Base-by-base conservation (phyloP, 345 rosid genomes). In the Raphanus raphanistrum region DNA sequence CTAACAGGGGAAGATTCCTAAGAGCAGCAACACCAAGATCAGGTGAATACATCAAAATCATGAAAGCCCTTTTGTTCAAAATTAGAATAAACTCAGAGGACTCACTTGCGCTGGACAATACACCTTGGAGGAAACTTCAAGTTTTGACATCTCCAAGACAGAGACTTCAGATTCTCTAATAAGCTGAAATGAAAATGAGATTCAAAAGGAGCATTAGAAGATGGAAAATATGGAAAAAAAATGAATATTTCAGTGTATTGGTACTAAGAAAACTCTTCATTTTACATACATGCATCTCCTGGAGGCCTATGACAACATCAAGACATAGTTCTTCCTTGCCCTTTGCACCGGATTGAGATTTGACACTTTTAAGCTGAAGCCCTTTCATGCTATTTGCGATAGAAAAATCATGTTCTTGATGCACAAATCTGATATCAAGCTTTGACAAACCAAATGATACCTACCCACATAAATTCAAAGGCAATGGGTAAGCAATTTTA, bases 141-240 rank as follows among this genome's bases (percentile, higher is more conserved):
- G 80, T 83, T 90, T 92, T 84, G 85, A 64, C 82, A 95, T 90
- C 85, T 91, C 98, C 86, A 92, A 74, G 68, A 95, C 75, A 21
- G 98, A 94, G 81, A 86, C 76, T 82, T 87, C 88, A 73, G 85
- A 88, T 83, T 92, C 98, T 84, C 91, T 92, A 68, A 90, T 73
- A 80, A 92, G 88, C 99, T 94, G 92, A 85, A 86, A 89, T 74
- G 77, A 75, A 82, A 61, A 74, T 41, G 68, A 76, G 27, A 63
- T 16, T 12, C 16, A 70, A 57, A 38, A 16, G 63, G 25, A 63
- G 73, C 61, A 62, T 65, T 63, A 29, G 70, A 79, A 66, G 29
- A 68, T 73, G 62, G n/a, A 8, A 63, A 32, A 80, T 73, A 58
- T 48, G 60, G 66, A 73, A 71, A 68, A 63, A 57, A 15, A 45